Conservation (phyloP, 768 basidiomycete species). For the Termitomyces titanicus region DNA sequence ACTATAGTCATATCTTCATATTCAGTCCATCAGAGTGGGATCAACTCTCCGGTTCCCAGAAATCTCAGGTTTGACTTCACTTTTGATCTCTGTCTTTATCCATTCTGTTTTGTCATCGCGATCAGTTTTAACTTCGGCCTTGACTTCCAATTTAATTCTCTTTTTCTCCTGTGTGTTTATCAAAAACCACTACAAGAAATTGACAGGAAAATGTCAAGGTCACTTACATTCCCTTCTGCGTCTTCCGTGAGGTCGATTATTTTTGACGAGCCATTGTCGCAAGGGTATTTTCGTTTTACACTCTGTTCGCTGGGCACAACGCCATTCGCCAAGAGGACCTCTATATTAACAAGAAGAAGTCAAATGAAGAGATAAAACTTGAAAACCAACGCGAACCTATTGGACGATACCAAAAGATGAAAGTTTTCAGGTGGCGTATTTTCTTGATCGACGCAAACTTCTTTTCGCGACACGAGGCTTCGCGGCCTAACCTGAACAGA, state of each 20-base stretch:
- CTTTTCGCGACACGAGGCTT: slow-evolving; percentile 4
- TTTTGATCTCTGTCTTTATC: background rate
- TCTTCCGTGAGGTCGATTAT: slow-evolving; percentile 2
- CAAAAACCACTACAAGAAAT: background rate
- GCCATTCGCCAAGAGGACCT: slow-evolving; percentile 3
- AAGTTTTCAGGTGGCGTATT: background rate
- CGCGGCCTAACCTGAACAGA: slow-evolving; percentile 1
- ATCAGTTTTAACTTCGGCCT: background rate
- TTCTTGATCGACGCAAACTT: slow-evolving; percentile 4
- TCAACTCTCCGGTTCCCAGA: background rate
- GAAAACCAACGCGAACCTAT: background rate
- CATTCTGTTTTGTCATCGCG: background rate
- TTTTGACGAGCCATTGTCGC: background rate
- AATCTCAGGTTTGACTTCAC: background rate
- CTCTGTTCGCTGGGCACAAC: background rate
- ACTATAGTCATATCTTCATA: no score
- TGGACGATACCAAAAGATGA: slow-evolving; percentile 8
- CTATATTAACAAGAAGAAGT: background rate
- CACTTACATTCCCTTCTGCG: background rate
- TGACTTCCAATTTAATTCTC: background rate
- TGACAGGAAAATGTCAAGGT: background rate
- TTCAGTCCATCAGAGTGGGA: no score
- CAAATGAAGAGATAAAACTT: background rate
- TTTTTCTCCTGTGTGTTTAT: background rate
- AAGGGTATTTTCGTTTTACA: background rate